Conservation (phyloP, 129 eudicot genomes). For the Mikania micrantha region DNA sequence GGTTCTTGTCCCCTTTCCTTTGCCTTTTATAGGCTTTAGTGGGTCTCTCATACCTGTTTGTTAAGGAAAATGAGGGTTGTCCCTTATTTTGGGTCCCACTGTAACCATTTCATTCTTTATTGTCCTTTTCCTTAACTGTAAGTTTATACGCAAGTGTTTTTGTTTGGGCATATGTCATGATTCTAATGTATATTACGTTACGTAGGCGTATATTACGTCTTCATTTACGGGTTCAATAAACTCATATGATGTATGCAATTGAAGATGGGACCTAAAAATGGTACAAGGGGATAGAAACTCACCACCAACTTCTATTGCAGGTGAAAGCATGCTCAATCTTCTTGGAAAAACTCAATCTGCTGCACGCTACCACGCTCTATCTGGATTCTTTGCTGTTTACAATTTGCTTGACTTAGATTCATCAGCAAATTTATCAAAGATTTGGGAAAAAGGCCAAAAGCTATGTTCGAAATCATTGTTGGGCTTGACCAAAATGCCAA, state of each 20-base stretch:
- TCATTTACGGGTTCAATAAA: not conserved
- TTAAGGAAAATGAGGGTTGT: too few species aligned
- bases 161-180: too few species aligned
- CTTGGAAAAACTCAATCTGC: constrained; percentile 21
- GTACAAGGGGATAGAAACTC: not conserved
- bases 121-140: too few species aligned
- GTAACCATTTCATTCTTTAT: too few species aligned
- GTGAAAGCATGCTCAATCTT: constrained; percentile 28
- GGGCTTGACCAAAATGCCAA: constrained; percentile 24
- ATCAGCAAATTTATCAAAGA: constrained; percentile 45
- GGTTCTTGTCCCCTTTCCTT: too few species aligned
- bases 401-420: constrained; percentile 46
- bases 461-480: constrained; percentile 53
- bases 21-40: too few species aligned
- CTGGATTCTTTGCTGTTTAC: constrained; percentile 85
- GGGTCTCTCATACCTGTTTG: too few species aligned
- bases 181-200: too few species aligned
- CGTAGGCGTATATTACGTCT: too few species aligned
- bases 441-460: constrained; percentile 59
- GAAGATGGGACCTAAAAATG: not conserved
- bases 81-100: too few species aligned
- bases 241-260: not conserved
- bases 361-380: constrained; percentile 67
- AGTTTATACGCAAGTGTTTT: too few species aligned
- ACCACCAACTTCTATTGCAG: constrained; percentile 29